These are phyloP conservation scores for Lipomyces yamadae DNA, from an alignment of 805 yeast species.

Conservation along the genomic window DNA sequence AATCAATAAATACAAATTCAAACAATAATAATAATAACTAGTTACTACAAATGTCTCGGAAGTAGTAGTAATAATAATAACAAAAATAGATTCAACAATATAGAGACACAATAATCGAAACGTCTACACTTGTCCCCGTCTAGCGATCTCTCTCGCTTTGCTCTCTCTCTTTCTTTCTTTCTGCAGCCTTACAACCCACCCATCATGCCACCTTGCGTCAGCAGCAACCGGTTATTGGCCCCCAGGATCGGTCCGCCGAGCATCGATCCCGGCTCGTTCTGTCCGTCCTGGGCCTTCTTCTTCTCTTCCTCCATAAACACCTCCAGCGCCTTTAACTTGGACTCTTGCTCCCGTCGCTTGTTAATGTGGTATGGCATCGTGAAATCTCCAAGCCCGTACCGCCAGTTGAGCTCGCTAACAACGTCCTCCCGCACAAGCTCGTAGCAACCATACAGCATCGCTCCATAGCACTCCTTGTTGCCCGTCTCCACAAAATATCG, in stretches of 20 bases:
- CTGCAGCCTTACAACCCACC: not conserved
- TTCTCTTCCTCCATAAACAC: slow-evolving; percentile 73
- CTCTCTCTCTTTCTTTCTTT: not conserved
- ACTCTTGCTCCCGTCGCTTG: slow-evolving; percentile 76
- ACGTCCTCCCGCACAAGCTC: slow-evolving; percentile 78
- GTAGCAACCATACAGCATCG: slow-evolving; percentile 84
- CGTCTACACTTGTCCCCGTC: not conserved
- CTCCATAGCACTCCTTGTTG: slow-evolving; percentile 92
- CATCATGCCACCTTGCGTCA: slow-evolving; percentile 33
- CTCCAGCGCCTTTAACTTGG: slow-evolving; percentile 65
- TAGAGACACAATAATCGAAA: not conserved
- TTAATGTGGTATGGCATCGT: slow-evolving; percentile 92
- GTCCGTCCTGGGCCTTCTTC: slow-evolving; percentile 53
- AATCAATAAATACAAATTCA: too few species aligned
- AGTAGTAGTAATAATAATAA: too few species aligned
- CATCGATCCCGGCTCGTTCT: slow-evolving; percentile 53
- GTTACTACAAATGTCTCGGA: too few species aligned
- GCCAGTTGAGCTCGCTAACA: slow-evolving; percentile 89
- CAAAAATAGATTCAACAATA: too few species aligned
- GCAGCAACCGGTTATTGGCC: slow-evolving; percentile 30
- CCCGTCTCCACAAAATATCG: slow-evolving; percentile 95
- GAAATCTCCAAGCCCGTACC: slow-evolving; percentile 79
- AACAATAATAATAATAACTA: too few species aligned
- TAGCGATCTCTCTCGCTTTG: not conserved
- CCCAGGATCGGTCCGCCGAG: slow-evolving; percentile 47